These are phyloP conservation scores for Penicillium sp. DNA, from an alignment of 2,329 filamentous ascomycete genomes.

Conservation along the genomic window DNA sequence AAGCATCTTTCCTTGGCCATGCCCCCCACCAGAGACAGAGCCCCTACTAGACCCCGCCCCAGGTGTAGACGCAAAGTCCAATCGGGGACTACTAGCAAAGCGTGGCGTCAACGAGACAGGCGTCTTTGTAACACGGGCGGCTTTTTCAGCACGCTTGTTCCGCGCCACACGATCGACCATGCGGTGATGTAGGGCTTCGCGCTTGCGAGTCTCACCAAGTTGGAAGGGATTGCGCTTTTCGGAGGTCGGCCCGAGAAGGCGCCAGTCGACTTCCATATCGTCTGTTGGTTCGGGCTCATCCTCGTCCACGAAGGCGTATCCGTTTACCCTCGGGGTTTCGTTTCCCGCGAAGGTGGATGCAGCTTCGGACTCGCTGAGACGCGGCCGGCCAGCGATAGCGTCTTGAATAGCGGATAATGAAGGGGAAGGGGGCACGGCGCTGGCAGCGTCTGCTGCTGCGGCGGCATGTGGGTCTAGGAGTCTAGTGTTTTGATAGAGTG, in stretches of 20 bases:
- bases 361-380: slow-evolving; percentile 60
- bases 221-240: slow-evolving; percentile 73
- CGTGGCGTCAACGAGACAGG: slow-evolving; percentile 33
- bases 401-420: slow-evolving; percentile 81
- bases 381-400: slow-evolving; percentile 72
- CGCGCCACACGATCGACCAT: slow-evolving; percentile 81
- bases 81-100: slow-evolving; percentile 41
- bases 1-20: slow-evolving; percentile 32
- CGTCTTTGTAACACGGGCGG: slow-evolving; percentile 59
- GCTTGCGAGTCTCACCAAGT: slow-evolving; percentile 68
- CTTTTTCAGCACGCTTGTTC: slow-evolving; percentile 63
- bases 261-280: slow-evolving; percentile 29
- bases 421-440: slow-evolving; percentile 65
- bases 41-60: slow-evolving; percentile 8
- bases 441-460: slow-evolving; percentile 28
- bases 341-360: slow-evolving; percentile 52
- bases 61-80: slow-evolving; percentile 31
- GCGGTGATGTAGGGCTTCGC: slow-evolving; percentile 78
- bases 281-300: slow-evolving; percentile 46
- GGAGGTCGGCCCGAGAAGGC: slow-evolving; percentile 42
- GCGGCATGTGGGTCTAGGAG: slow-evolving; percentile 54
- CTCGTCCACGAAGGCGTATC: slow-evolving; percentile 91
- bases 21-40: slow-evolving; percentile 12
- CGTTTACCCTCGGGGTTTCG: slow-evolving; percentile 87
- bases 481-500: slow-evolving; percentile 81